A percentile compares a stretch with the other conserved stretches of the same genome.
phyloP scores from a whole-genome alignment of 345 rosid species.

The Combretum micranthum region DNA sequence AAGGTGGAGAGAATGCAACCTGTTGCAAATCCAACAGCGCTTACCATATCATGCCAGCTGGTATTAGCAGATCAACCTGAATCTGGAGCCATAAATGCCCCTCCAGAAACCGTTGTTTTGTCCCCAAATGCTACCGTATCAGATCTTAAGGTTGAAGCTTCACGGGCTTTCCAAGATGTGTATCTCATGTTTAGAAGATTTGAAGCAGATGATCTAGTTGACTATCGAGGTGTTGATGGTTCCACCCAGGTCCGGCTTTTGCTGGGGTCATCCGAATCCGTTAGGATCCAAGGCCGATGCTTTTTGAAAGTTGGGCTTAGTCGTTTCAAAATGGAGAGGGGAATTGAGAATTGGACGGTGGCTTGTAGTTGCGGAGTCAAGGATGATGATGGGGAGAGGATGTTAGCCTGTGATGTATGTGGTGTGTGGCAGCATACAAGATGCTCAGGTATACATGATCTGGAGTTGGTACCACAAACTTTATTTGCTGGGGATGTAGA shows the following conservation, averaged over 20 bases:
- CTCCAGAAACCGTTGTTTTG: conserved; percentile 37
- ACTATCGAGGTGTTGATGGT: conserved; percentile 48
- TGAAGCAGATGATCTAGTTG: conserved; percentile 53
- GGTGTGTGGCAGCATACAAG: conserved; percentile 73
- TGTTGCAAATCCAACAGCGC: conserved; percentile 5
- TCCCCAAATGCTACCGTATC: conserved; percentile 34
- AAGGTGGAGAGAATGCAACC: conserved; percentile 15
- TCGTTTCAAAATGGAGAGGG: conserved; percentile 57
- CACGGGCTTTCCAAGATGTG: conserved; percentile 53
- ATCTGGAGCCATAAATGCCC: conserved; percentile 23
- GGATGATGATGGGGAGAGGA: conserved; percentile 74
- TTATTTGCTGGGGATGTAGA: conserved; percentile 41
- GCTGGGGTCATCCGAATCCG: conserved; percentile 23
- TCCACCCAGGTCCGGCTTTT: conserved; percentile 48
- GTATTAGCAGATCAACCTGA: conserved; percentile 29
- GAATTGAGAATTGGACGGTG: conserved; percentile 59
- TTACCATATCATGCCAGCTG: conserved; percentile 37
- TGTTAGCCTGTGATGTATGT: conserved; percentile 66
- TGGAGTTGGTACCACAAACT: conserved; percentile 48
- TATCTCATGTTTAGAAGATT: conserved; percentile 46
- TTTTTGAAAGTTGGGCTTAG: conserved; percentile 24
- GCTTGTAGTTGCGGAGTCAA: conserved; percentile 62
- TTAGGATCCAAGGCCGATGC: conserved; percentile 43
- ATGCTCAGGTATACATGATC: conserved; percentile 49
- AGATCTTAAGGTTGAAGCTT: conserved; percentile 47